A percentile compares a stretch with the other conserved stretches of the same genome.
Evolutionary conservation across 176 grass and related monocot species (phyloP).

Genomic region (Oropetium thomaeum): DNA sequence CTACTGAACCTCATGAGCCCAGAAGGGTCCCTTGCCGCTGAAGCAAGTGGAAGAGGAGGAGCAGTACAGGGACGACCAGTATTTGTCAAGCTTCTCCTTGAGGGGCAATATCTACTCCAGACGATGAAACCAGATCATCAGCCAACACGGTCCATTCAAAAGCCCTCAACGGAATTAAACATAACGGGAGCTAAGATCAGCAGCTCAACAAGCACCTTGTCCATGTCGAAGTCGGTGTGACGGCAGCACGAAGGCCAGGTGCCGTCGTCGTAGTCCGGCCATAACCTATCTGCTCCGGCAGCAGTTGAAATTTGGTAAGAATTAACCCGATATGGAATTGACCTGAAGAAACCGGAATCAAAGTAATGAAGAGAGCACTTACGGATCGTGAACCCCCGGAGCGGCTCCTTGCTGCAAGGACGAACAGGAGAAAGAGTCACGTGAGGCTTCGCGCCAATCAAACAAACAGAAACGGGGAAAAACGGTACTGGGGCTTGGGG

Average conservation of each 20-base stretch:
- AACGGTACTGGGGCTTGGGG: not conserved
- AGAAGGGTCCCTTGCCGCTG: constrained; percentile 50
- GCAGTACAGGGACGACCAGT: constrained; percentile 58
- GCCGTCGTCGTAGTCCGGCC: constrained; percentile 62
- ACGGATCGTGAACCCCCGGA: constrained; percentile 85
- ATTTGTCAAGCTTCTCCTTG: constrained; percentile 23
- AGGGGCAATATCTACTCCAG: constrained; percentile 34
- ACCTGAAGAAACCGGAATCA: not conserved
- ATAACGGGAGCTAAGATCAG: not conserved
- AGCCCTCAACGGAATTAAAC: not conserved
- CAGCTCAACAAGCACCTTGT: constrained; percentile 30
- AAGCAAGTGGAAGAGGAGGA: constrained; percentile 46
- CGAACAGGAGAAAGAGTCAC: not conserved
- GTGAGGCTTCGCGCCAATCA: not conserved
- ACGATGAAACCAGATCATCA: not conserved
- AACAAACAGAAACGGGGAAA: not conserved
- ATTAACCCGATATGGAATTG: not conserved
- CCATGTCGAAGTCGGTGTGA: constrained; percentile 39
- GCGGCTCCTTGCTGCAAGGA: constrained; percentile 54
- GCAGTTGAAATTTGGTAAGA: not conserved
- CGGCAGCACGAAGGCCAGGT: constrained; percentile 55
- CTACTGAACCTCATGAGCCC: constrained; percentile 52
- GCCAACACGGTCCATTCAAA: not conserved
- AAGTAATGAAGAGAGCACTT: constrained; percentile 21
- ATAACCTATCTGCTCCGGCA: constrained; percentile 37